These are phyloP conservation scores for Naganishia vaughanmartiniae DNA, from an alignment of 768 basidiomycete genomes.

Conservation along the genomic window DNA sequence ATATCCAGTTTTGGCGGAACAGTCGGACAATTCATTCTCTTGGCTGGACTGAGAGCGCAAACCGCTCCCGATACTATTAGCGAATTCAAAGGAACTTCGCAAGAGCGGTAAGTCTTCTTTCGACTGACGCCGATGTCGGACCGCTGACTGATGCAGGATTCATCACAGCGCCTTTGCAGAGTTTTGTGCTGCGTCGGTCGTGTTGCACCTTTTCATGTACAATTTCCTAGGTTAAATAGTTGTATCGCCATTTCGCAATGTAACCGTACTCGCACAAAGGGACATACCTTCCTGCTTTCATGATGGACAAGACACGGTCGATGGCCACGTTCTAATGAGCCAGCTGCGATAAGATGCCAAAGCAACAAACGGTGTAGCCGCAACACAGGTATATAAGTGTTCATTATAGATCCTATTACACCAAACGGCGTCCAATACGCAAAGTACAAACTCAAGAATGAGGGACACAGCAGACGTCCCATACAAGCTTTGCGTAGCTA, in stretches of 20 bases:
- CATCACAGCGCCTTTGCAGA: slow-evolving; percentile 85
- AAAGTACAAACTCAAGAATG: slow-evolving; percentile 4
- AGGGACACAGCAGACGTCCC: background rate
- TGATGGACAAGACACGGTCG: background rate
- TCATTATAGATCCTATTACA: background rate
- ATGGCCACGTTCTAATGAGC: background rate
- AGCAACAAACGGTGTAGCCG: no score
- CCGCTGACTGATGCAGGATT: background rate
- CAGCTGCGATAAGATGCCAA: no score
- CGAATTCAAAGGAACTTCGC: slow-evolving; percentile 83
- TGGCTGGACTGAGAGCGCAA: slow-evolving; percentile 86
- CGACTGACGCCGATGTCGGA: no score
- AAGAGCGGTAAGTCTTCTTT: slow-evolving; percentile 66
- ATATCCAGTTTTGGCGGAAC: slow-evolving; percentile 75
- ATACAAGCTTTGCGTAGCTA: background rate
- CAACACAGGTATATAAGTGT: background rate
- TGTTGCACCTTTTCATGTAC: slow-evolving; percentile 96
- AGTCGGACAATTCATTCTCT: slow-evolving; percentile 94
- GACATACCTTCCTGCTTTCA: background rate
- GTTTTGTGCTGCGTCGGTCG: slow-evolving; percentile 88
- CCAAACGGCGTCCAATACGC: background rate
- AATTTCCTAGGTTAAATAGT: slow-evolving; percentile 82
- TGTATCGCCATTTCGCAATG: slow-evolving; percentile 6
- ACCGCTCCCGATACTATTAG: slow-evolving; percentile 52
- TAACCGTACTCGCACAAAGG: background rate